Percentiles rank a stretch among this genome's conserved stretches.
Evolutionary conservation across 139 green algal genomes (phyloP).

Genomic region (Astrephomene gubernaculifera): DNA sequence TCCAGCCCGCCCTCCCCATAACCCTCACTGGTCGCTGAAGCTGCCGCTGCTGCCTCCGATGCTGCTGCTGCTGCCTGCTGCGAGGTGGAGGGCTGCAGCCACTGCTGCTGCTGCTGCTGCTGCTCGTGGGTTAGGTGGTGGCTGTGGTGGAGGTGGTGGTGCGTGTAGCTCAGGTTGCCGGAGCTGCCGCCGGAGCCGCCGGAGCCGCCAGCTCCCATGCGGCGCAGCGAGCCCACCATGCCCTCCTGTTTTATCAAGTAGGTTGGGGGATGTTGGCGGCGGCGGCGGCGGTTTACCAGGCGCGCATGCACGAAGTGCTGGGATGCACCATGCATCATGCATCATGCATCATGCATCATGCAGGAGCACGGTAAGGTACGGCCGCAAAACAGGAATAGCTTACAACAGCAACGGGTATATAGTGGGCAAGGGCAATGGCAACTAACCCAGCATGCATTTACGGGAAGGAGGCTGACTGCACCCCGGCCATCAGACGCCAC

Average conservation of each 20-base stretch:
- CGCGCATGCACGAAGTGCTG: too few relatives aligned
- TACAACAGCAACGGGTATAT: neutral
- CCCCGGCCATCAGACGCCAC: neutral
- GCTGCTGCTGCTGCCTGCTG: neutral
- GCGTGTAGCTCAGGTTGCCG: neutral
- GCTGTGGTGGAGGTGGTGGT: too few relatives aligned
- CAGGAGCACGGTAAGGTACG: neutral
- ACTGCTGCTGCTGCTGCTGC: neutral
- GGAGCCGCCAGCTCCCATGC: neutral
- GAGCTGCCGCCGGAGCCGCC: conserved; percentile 1
- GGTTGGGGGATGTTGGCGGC: neutral
- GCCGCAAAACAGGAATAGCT: neutral
- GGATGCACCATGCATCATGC: too few relatives aligned
- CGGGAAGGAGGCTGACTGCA: neutral
- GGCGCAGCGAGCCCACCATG: neutral
- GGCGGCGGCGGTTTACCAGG: too few relatives aligned
- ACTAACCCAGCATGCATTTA: neutral
- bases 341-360: too few relatives aligned
- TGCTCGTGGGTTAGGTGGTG: neutral
- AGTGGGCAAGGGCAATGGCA: neutral
- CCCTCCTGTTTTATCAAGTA: too few relatives aligned
- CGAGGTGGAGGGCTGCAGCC: neutral
- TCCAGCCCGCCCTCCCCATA: neutral
- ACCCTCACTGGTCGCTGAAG: neutral
- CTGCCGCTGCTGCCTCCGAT: neutral